A percentile compares a stretch with the other conserved stretches of the same genome.
Conservation (phyloP, 352 stramenopile genomes). For the Pythium rhizo-oryzae region DNA sequence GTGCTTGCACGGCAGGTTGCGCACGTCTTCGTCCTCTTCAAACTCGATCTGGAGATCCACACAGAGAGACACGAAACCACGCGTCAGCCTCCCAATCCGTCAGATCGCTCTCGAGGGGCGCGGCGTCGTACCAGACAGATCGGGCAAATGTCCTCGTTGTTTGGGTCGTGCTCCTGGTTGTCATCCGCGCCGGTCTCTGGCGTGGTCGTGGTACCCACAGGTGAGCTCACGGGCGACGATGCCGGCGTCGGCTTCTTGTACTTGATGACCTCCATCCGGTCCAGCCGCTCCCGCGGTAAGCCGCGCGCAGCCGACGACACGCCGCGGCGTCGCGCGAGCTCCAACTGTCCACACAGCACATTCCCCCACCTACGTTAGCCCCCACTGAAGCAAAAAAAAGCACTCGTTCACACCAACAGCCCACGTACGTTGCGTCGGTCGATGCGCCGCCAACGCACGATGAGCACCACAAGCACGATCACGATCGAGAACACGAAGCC, state of each 20-base stretch:
- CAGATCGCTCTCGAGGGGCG: no score
- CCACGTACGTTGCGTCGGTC: conserved; percentile 60
- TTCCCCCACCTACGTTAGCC: neutral
- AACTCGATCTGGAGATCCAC: conserved; percentile 60
- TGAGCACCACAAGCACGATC: conserved; percentile 55
- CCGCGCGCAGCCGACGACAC: conserved; percentile 44
- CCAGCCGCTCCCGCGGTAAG: conserved; percentile 62
- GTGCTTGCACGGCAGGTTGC: conserved; percentile 84
- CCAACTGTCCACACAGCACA: conserved; percentile 35
- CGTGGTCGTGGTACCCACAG: conserved; percentile 3
- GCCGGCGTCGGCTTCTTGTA: conserved; percentile 41
- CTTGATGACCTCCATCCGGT: conserved; percentile 66
- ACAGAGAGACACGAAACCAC: neutral
- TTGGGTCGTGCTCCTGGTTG: conserved; percentile 13
- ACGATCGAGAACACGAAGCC: conserved; percentile 71
- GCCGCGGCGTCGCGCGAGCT: conserved; percentile 49
- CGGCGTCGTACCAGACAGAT: conserved; percentile 79
- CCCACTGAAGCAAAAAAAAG: neutral
- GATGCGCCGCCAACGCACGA: conserved; percentile 65
- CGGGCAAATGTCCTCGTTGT: conserved; percentile 67
- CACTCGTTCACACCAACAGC: no score
- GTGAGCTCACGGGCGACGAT: neutral
- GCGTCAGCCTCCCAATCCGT: neutral
- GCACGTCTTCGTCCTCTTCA: conserved; percentile 72
- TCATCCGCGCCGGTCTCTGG: neutral